Base-by-base conservation (phyloP, 345 rosid species). In the Salix udensis region DNA sequence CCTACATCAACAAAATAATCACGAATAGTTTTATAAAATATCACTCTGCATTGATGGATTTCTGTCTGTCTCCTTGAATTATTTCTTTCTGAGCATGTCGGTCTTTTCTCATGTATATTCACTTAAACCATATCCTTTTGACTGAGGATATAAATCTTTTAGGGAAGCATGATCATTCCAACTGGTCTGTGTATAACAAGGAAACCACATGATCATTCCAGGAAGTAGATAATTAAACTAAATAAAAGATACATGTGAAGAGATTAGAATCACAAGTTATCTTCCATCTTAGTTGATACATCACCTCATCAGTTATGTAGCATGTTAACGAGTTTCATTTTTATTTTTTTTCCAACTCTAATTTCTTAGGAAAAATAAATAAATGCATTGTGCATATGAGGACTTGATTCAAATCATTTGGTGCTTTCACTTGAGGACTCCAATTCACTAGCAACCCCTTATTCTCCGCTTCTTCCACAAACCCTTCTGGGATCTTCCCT, bases 401-500 rank as follows among this genome's bases (percentile, higher is more conserved):
- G 23, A 19, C 23, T 6, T 52, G 8, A 19, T 52, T 19, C 2
- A 16, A 15, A 52, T 52, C 58, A 52, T 18, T 52, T 6, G 23
- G 58, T 26, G 28, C 28, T 26, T 78, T 73, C 69, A 78, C 69
- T 16, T 78, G 81, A 15, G 66, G 60, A 55, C 73, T 42, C 81
- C 81, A 78, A 9, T 71, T 73, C 6, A 73, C 50, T 2, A 73
- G 3, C 3, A 72, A 42, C 13, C 81, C 77, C 28, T 37, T 52
- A 7, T 73, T 62, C 9, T 40, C 76, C 50, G 65, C 31, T 15
- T 72, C 74, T 53, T 80, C 73, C 6, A 74, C 16, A 69, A 79
- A 84, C 8, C 67, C 42, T 46, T 53, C 2, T 12, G 91, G 88
- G 24, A 91, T 79, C 60, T 91, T 91, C 68, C 80, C 2, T 31